phyloP scores from a whole-genome alignment of 2,329 filamentous ascomycete genomes.

The Chaetomium globosum region DNA sequence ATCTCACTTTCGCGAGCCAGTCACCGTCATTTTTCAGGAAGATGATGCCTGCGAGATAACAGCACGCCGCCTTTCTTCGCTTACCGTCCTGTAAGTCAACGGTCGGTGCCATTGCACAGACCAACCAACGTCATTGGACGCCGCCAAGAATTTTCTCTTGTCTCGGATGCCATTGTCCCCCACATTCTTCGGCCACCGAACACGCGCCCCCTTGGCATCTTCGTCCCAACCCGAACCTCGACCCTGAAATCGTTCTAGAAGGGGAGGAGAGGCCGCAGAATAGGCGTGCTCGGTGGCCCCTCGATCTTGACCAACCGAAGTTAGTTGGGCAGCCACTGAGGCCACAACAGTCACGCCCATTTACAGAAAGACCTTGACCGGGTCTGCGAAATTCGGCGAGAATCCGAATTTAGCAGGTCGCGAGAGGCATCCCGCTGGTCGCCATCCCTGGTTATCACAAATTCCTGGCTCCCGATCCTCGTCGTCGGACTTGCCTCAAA shows the following conservation, averaged over 20 bases:
- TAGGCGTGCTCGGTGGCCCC: not conserved
- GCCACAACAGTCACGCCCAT: not conserved
- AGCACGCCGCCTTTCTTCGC: not conserved
- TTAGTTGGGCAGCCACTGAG: not conserved
- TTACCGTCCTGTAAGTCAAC: not conserved
- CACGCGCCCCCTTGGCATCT: not conserved
- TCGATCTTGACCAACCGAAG: not conserved
- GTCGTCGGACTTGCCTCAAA: constrained; percentile 10
- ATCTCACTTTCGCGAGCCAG: not conserved
- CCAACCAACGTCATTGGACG: not conserved
- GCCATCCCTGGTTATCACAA: constrained; percentile 24
- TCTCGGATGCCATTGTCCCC: not conserved
- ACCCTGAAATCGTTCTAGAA: constrained; percentile 4
- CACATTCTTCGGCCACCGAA: not conserved
- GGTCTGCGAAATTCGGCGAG: not conserved
- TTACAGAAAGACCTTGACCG: not conserved
- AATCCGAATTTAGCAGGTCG: constrained; percentile 7
- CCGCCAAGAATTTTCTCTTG: not conserved
- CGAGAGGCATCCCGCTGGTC: constrained; percentile 17
- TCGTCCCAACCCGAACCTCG: not conserved
- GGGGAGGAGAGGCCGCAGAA: not conserved
- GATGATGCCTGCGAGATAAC: not conserved
- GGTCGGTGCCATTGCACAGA: not conserved
- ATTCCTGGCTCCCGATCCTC: constrained; percentile 29
- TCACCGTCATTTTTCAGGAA: not conserved